Evolutionary conservation across 805 yeast genomes (phyloP).

Genomic region (Teunomyces lycoperdinae): DNA sequence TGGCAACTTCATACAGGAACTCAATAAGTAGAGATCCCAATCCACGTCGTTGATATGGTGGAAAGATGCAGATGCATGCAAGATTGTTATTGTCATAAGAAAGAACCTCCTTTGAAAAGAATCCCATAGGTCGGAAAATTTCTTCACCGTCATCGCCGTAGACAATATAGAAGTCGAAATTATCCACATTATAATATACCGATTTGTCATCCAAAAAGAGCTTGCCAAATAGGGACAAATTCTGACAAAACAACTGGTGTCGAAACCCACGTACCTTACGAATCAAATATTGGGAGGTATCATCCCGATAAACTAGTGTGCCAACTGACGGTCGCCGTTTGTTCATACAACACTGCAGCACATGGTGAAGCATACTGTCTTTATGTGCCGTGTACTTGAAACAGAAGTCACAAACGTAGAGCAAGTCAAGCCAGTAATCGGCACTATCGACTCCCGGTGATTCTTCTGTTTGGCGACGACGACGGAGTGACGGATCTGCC

Average conservation of each 20-base stretch:
- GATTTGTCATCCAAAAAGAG: slow-evolving; percentile 88
- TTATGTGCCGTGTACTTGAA: slow-evolving; percentile 68
- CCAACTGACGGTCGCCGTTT: slow-evolving; percentile 52
- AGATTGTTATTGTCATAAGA: slow-evolving; percentile 79
- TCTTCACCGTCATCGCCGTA: slow-evolving; percentile 45
- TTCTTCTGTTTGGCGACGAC: background rate
- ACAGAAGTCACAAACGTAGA: slow-evolving; percentile 78
- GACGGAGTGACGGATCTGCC: slow-evolving; percentile 11
- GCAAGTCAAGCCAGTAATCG: slow-evolving; percentile 53
- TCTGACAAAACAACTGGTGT: slow-evolving; percentile 72
- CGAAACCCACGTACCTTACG: slow-evolving; percentile 65
- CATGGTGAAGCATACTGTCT: slow-evolving; percentile 50
- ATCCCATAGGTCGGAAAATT: slow-evolving; percentile 68
- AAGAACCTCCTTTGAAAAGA: slow-evolving; percentile 81
- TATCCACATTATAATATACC: slow-evolving; percentile 73
- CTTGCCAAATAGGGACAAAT: slow-evolving; percentile 80
- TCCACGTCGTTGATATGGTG: slow-evolving; percentile 81
- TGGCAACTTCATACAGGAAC: slow-evolving; percentile 76
- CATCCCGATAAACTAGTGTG: slow-evolving; percentile 62
- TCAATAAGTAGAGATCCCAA: slow-evolving; percentile 80
- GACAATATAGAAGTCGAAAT: slow-evolving; percentile 74
- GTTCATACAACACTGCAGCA: slow-evolving; percentile 37
- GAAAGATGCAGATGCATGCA: slow-evolving; percentile 88
- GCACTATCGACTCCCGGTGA: slow-evolving; percentile 1
- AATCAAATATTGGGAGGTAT: slow-evolving; percentile 45